Evolutionary conservation across 768 basidiomycete species (phyloP), one percentile per base, ranked within the genome.

Genomic region (Coprinopsis cinerea): DNA sequence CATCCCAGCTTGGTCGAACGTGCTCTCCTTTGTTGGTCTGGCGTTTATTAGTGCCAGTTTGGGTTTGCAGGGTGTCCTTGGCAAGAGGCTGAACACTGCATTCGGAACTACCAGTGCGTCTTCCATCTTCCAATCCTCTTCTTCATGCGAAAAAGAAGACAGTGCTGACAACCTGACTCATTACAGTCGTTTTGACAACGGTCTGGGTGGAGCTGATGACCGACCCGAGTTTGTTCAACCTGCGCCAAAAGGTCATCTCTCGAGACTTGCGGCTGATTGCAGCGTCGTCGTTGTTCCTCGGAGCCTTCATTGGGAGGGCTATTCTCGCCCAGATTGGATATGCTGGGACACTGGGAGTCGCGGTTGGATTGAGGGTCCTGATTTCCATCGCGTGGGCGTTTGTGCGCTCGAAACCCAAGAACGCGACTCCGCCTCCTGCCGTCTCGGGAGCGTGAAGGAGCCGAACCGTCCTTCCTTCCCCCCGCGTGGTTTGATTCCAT

Each of bases 201-300:
- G 78, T 91, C 49, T 93, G 89, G 89, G 88, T 90, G 56, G 91
- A 93, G 58, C 78, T 93, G 42, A 76, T 88, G 75, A 82, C 83
- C 44, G 88, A 91, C 63, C 90, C 90, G 0, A 66, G 78, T 41
- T 77, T 94, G 18, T 85, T 92, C 73, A 59, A 72, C 22, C 49
- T 78, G 40, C 73, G 73, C 34, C 68, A 75, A 44, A 67, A 66
- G 44, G 74, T 86, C 53, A 62, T 61, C 7, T 72, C 82, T 1
- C 81, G 88, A 41, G 88, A 92, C 62, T 81, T 88, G 66, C 82
- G 83, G 60, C 59, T 81, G 39, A 70, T 87, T 57, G 88, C 81
- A 2, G 81, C 86, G 48, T 24, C 67, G 28, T 62, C 77, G n/a
- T 75, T 92, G 46, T 89, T 94, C 64, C 15, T 86, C 23, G 91